Conservation (phyloP, 78 protist genomes). For the Bodo saltans region DNA sequence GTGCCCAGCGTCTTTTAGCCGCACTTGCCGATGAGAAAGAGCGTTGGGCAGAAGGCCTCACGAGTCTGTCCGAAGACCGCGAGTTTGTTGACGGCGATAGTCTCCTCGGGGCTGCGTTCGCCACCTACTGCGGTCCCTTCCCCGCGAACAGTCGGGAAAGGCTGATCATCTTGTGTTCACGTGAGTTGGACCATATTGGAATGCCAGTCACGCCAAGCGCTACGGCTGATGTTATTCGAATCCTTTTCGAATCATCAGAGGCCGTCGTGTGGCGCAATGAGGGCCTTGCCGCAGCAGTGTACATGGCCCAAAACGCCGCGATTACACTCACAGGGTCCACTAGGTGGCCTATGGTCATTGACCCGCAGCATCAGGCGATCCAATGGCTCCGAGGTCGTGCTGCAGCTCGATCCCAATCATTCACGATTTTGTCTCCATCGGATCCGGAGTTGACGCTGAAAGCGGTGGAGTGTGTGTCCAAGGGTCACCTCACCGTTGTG, state of each 20-base stretch:
- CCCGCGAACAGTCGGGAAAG: conserved; percentile 38
- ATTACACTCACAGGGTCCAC: conserved; percentile 51
- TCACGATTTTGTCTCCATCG: too few species aligned
- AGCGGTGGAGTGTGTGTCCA: too few species aligned
- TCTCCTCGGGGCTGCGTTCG: conserved; percentile 55
- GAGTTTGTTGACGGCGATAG: conserved; percentile 60
- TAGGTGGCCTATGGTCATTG: conserved; percentile 83
- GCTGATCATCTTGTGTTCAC: conserved; percentile 38
- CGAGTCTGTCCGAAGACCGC: not conserved
- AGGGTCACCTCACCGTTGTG: too few species aligned
- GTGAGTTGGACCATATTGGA: too few species aligned
- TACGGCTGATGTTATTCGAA: too few species aligned
- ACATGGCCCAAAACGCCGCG: conserved; percentile 66
- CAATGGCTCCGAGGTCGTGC: conserved; percentile 52
- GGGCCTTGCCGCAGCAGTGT: conserved; percentile 71
- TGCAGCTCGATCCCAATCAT: too few species aligned
- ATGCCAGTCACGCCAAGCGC: too few species aligned
- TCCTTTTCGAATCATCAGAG: too few species aligned
- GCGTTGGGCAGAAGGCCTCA: conserved; percentile 57
- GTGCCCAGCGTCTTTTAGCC: conserved; percentile 68
- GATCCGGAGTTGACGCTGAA: too few species aligned
- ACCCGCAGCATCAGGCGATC: conserved; percentile 83
- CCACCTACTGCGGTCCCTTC: conserved; percentile 73
- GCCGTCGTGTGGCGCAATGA: conserved; percentile 72
- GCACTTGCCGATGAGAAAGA: conserved; percentile 67